Evolutionary conservation across 2,329 filamentous ascomycete genomes (phyloP), one percentile per base, ranked within the genome.

Genomic region (Monilinia fructicola): DNA sequence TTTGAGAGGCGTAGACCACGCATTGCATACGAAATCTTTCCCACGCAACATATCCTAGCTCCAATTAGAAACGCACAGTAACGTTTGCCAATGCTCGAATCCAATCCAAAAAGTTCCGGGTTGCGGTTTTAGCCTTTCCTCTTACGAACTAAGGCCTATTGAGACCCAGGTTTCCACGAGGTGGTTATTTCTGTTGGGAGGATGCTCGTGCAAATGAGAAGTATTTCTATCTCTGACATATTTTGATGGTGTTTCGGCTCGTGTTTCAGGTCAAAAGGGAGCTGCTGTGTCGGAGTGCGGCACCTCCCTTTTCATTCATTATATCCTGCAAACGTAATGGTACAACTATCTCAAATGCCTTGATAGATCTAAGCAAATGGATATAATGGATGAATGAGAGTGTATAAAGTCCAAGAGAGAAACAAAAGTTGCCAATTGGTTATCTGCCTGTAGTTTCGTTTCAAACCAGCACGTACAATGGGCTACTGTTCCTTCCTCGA

Each of bases 1-100:
- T 5, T 16, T 31, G 1, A 2, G 31, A 1, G 3, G 1, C 7
- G 4, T 31, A 26, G 18, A 11, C 18, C n/a, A 0, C 0, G 7
- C 18, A 59, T 5, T 35, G 18, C 9, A 59, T 23, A 10, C 3
- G n/a, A n/a, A 42, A 35, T 35, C 26, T 35, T 35, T 18, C 12
- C 42, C 42, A 48, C 9, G 35, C 35, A 0, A n/a, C 11, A 21
- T 18, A 59, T 9, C 56, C 21, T 35, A 59, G 21, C 42, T 59
- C 42, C 18, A 46, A 59, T 12, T 21, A 4, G 3, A 59, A 46
- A 35, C 35, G 56, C 0, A 0, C 21, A 1, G 21, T 46, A 1
- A 16, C 26, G 11, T 59, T 31, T 6, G 26, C 10, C 5, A 48
- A 2, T 2, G 0, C 16, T 35, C 42, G 26, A 48, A 59, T 0